phyloP scores from a whole-genome alignment of 495 filamentous ascomycete species.

The Hypoxylon subgilvum region DNA sequence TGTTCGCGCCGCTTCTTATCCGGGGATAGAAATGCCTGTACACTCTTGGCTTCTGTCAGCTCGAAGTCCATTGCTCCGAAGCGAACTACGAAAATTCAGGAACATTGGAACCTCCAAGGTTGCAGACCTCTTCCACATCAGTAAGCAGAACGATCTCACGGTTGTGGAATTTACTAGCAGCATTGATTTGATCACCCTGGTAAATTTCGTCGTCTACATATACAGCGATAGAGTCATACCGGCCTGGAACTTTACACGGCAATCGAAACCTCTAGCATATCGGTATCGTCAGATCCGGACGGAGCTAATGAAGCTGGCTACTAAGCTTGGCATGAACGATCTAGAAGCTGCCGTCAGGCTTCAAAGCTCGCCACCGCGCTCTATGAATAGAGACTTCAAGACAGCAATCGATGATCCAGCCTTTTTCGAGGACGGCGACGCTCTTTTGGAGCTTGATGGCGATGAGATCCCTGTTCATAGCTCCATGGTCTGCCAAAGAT shows the following conservation, averaged over 20 bases:
- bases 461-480: conserved; percentile 74
- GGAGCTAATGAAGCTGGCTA: conserved; percentile 82
- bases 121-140: conserved; percentile 65
- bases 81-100: conserved; percentile 61
- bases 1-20: conserved; percentile 62
- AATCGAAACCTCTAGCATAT: conserved; percentile 64
- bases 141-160: conserved; percentile 54
- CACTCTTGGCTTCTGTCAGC: conserved; percentile 80
- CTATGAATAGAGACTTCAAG: conserved; percentile 70
- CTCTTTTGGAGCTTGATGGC: conserved; percentile 74
- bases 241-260: conserved; percentile 78
- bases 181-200: conserved; percentile 73
- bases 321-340: conserved; percentile 65
- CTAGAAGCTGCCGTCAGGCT: conserved; percentile 78
- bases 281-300: conserved; percentile 77
- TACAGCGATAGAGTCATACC: conserved; percentile 84
- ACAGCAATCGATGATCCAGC: conserved; percentile 66
- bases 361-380: conserved; percentile 67
- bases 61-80: conserved; percentile 72
- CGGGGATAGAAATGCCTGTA: conserved; percentile 74
- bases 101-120: conserved; percentile 44
- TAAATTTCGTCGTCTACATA: conserved; percentile 79
- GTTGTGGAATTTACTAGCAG: conserved; percentile 64
- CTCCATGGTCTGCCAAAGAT: conserved; percentile 77
- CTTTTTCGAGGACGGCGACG: conserved; percentile 78